Evolutionary conservation across 768 basidiomycete genomes (phyloP).

Genomic region (Boletus pseudopeckii): DNA sequence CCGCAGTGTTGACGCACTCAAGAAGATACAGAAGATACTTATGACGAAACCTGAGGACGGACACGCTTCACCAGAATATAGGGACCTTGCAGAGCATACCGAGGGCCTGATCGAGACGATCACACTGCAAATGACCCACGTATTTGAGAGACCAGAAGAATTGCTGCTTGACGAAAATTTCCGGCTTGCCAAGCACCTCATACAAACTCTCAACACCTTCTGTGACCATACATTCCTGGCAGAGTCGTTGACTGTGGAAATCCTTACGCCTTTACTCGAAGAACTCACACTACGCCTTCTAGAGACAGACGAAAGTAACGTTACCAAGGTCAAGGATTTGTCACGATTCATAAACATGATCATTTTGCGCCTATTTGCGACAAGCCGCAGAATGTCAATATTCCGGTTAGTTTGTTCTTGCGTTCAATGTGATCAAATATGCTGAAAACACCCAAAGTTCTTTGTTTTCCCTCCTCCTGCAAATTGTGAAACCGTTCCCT

Average conservation of each 20-base stretch:
- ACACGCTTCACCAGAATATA: slow-evolving; percentile 64
- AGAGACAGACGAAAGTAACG: slow-evolving; percentile 85
- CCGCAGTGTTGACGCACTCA: slow-evolving; percentile 89
- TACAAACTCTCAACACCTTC: slow-evolving; percentile 93
- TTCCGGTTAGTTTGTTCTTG: slow-evolving; percentile 61
- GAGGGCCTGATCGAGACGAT: slow-evolving; percentile 89
- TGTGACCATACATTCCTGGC: slow-evolving; percentile 88
- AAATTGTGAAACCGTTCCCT: slow-evolving; percentile 83
- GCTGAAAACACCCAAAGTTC: slow-evolving; percentile 29
- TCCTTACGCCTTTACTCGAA: slow-evolving; percentile 82
- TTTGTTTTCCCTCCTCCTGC: slow-evolving; percentile 76
- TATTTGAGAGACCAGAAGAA: slow-evolving; percentile 80
- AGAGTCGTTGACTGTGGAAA: slow-evolving; percentile 81
- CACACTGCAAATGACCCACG: slow-evolving; percentile 85
- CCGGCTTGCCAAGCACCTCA: slow-evolving; percentile 93
- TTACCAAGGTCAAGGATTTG: slow-evolving; percentile 85
- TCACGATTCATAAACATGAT: slow-evolving; percentile 99
- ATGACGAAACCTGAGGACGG: slow-evolving; percentile 72
- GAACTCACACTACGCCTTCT: slow-evolving; percentile 89
- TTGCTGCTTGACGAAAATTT: slow-evolving; percentile 77
- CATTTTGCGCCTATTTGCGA: slow-evolving; percentile 88
- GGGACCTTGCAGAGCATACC: slow-evolving; percentile 73
- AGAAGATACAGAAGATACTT: slow-evolving; percentile 87
- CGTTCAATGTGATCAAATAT: not conserved
- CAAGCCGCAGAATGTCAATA: slow-evolving; percentile 83